These are phyloP conservation scores for Hsuehochloa calcarea DNA, from an alignment of 176 grass and related monocot genomes.

Conservation along the genomic window DNA sequence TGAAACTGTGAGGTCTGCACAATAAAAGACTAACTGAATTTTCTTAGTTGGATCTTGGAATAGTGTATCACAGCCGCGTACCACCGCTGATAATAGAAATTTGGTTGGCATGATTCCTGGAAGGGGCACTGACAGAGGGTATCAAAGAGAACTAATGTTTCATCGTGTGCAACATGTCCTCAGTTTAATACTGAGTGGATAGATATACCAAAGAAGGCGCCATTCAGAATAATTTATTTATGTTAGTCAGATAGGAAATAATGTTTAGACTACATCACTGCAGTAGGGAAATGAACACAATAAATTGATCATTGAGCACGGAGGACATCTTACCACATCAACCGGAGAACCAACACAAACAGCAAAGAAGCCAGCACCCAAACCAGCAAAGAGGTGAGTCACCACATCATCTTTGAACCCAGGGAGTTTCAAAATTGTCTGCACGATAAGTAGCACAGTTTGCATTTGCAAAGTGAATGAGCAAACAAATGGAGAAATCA, in stretches of 20 bases:
- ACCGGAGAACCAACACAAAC: conserved; percentile 95
- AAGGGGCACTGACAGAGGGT: neutral
- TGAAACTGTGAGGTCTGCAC: neutral
- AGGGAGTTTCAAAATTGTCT: conserved; percentile 89
- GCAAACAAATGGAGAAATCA: neutral
- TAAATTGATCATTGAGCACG: neutral
- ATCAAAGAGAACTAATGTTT: neutral
- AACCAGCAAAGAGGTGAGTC: conserved; percentile 81
- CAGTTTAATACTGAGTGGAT: neutral
- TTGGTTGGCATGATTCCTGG: neutral
- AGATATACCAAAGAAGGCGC: neutral
- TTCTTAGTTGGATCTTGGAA: neutral
- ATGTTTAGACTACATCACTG: conserved; percentile 13
- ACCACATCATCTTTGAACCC: conserved; percentile 91
- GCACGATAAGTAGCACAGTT: conserved; percentile 10
- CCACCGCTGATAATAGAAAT: neutral
- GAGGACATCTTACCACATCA: conserved; percentile 69
- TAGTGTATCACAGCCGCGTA: neutral
- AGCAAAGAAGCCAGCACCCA: conserved; percentile 94
- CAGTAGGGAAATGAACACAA: neutral
- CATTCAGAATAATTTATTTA: neutral
- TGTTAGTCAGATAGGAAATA: neutral
- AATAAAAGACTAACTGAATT: neutral
- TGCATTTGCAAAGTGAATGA: conserved; percentile 1
- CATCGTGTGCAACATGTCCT: neutral